phyloP scores from a whole-genome alignment of 2,329 filamentous ascomycete species.

The Phialophora verrucosa region DNA sequence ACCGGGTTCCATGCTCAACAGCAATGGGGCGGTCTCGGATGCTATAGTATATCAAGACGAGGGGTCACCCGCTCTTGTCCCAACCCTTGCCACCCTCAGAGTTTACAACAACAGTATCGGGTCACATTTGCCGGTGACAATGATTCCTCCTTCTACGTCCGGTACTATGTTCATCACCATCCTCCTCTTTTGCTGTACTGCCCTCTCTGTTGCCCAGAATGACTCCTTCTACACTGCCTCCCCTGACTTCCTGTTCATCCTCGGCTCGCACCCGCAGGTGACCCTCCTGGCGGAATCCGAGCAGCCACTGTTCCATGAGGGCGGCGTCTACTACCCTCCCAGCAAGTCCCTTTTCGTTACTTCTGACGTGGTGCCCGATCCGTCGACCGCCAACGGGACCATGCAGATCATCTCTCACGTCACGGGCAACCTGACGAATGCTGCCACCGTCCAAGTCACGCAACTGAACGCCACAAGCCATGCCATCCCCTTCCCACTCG shows the following conservation, averaged over 20 bases:
- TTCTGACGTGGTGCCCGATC: slow-evolving; percentile 11
- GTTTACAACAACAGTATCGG: not conserved
- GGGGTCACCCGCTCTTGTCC: not conserved
- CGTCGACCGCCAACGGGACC: slow-evolving; percentile 5
- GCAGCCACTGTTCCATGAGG: slow-evolving; percentile 20
- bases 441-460: slow-evolving; percentile 9
- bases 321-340: slow-evolving; percentile 17
- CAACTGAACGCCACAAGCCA: slow-evolving; percentile 7
- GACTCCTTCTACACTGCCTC: slow-evolving; percentile 9
- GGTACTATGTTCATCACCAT: not conserved
- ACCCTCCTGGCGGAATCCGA: slow-evolving; percentile 12
- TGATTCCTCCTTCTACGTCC: not conserved
- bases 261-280: slow-evolving; percentile 10
- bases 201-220: slow-evolving; percentile 4
- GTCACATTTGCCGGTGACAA: not conserved
- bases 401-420: slow-evolving; percentile 19
- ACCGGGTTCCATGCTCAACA: not conserved
- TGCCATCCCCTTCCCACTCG: slow-evolving; percentile 3
- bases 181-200: not conserved
- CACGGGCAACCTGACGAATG: slow-evolving; percentile 7
- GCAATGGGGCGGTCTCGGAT: not conserved
- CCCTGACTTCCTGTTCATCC: slow-evolving; percentile 9
- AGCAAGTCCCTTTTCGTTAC: slow-evolving; percentile 16
- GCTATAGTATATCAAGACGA: not conserved
- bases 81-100: not conserved